Percentiles rank a stretch among this genome's conserved stretches.
phyloP scores from a whole-genome alignment of 441 rosid genomes.

The Aleurites moluccanus region DNA sequence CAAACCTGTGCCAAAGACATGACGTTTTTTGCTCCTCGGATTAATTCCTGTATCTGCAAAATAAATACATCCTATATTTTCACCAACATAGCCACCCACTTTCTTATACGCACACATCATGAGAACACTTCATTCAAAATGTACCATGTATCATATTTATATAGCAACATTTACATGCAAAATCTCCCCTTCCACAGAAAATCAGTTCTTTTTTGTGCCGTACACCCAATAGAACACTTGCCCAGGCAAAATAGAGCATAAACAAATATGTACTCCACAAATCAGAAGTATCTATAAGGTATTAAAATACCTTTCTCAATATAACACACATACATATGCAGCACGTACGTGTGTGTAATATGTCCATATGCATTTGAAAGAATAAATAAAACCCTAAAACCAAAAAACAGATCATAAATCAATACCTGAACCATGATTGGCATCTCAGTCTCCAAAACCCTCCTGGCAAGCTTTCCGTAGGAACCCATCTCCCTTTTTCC shows the following conservation, averaged over 20 bases:
- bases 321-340: no score
- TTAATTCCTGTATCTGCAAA: conserved; percentile 76
- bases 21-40: conserved; percentile 60
- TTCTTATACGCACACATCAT: background rate
- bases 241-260: background rate
- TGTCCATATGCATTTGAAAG: background rate
- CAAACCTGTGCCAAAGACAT: conserved; percentile 94
- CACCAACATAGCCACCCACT: background rate
- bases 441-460: conserved; percentile 75
- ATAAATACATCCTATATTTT: conserved; percentile 26
- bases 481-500: conserved; percentile 68
- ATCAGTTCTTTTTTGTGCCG: background rate
- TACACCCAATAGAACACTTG: background rate
- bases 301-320: no score
- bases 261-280: background rate
- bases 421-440: conserved; percentile 91
- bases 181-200: background rate
- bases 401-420: conserved; percentile 13
- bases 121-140: conserved; percentile 14
- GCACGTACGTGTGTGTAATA: no score
- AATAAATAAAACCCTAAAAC: conserved; percentile 14
- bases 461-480: conserved; percentile 68
- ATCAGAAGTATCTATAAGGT: background rate
- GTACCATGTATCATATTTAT: background rate
- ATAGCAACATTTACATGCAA: background rate